Conservation (phyloP, 805 yeast species). For the Komagataella phaffii region DNA sequence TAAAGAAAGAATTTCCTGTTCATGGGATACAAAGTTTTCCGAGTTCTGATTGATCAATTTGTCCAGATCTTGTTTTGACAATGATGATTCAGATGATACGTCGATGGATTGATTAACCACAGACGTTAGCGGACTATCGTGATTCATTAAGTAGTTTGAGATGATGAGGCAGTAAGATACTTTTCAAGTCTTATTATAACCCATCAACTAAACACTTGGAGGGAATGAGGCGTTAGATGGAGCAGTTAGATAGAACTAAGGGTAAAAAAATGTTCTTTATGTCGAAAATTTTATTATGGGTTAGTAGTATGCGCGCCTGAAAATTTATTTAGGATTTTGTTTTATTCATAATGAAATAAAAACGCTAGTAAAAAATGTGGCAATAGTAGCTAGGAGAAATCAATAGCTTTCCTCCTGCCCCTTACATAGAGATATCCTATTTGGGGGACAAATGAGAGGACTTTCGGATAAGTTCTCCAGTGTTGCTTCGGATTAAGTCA, state of each 20-base stretch:
- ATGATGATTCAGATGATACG: neutral
- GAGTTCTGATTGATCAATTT: neutral
- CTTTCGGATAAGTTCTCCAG: neutral
- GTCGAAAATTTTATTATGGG: neutral
- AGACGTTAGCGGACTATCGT: neutral
- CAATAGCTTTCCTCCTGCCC: neutral
- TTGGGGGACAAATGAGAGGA: neutral
- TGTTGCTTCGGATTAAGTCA: neutral
- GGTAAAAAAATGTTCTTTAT: neutral
- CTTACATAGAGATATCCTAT: neutral
- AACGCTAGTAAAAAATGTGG: neutral
- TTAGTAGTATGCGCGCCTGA: neutral
- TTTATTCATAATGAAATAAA: neutral
- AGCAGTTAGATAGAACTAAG: neutral
- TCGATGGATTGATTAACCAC: neutral
- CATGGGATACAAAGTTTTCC: neutral
- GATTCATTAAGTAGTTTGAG: neutral
- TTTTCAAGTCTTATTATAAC: neutral
- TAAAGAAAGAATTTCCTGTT: neutral
- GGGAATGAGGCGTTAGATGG: neutral
- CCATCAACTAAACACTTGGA: neutral
- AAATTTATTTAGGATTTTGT: neutral
- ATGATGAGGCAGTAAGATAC: neutral
- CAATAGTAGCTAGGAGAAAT: neutral
- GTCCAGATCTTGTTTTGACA: neutral